Conservation (phyloP, 345 rosid species). For the Reutealis trisperma region DNA sequence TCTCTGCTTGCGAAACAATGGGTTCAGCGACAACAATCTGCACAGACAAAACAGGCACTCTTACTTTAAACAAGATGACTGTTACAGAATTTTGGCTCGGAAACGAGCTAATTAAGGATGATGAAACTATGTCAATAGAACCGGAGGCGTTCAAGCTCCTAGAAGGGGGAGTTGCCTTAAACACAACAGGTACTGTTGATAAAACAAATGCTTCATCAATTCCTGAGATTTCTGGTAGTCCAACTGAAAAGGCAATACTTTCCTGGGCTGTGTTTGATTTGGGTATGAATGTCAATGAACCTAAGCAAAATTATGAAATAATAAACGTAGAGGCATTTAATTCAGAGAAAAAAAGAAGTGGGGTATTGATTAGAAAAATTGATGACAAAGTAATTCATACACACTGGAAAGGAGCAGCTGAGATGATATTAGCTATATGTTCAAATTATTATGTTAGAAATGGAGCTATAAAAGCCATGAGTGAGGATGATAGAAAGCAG, state of each 20-base stretch:
- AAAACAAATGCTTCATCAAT: constrained; percentile 32
- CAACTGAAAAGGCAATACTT: constrained; percentile 75
- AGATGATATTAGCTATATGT: constrained; percentile 70
- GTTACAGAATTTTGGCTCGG: constrained; percentile 64
- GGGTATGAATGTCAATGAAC: constrained; percentile 48
- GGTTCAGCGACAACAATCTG: constrained; percentile 76
- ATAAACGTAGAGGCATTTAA: constrained; percentile 69
- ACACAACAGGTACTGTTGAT: constrained; percentile 63
- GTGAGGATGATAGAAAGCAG: constrained; percentile 26
- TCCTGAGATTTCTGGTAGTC: constrained; percentile 56
- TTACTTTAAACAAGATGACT: constrained; percentile 65
- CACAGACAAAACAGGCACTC: constrained; percentile 83
- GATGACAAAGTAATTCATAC: constrained; percentile 37
- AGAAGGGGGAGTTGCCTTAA: constrained; percentile 58
- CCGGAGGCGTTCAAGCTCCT: constrained; percentile 40
- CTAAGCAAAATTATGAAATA: constrained; percentile 39
- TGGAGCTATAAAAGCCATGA: constrained; percentile 20
- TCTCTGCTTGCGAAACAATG: constrained; percentile 84
- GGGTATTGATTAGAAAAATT: constrained; percentile 50
- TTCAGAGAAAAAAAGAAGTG: constrained; percentile 68
- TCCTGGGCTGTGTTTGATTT: constrained; percentile 61
- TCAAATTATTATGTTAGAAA: constrained; percentile 58
- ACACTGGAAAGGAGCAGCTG: constrained; percentile 88
- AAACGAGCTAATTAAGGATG: background rate
- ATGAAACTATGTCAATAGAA: constrained; percentile 6